Evolutionary conservation across 306 rosid species (phyloP).

Genomic region (Lablab purpureus): DNA sequence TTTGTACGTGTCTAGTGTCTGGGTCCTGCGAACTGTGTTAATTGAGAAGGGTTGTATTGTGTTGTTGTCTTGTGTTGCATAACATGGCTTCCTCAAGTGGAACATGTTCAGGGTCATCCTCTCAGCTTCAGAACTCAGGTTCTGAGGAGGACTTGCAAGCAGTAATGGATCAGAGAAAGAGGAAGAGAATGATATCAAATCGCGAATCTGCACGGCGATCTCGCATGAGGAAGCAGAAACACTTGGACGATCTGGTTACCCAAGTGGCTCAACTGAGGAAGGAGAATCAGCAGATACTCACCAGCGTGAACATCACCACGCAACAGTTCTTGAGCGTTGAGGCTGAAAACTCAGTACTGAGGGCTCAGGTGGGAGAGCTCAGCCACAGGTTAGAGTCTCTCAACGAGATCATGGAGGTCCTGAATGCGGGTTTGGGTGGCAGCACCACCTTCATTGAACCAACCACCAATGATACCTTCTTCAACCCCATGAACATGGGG

Average conservation of each 20-base stretch:
- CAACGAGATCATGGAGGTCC: conserved; percentile 59
- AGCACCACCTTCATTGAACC: conserved; percentile 48
- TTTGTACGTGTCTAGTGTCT: conserved; percentile 38
- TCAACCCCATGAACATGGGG: conserved; percentile 58
- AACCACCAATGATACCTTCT: conserved; percentile 47
- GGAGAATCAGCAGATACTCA: conserved; percentile 76
- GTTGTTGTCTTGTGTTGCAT: background rate
- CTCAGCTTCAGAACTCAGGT: conserved; percentile 68
- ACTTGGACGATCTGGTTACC: conserved; percentile 79
- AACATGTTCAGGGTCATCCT: conserved; percentile 74
- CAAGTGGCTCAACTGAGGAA: conserved; percentile 67
- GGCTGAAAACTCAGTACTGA: conserved; percentile 78
- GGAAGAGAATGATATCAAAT: conserved; percentile 96
- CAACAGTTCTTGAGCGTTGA: conserved; percentile 70
- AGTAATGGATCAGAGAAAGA: conserved; percentile 80
- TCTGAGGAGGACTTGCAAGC: conserved; percentile 71
- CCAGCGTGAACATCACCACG: conserved; percentile 64
- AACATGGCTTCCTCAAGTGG: conserved; percentile 89
- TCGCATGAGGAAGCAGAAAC: conserved; percentile 93
- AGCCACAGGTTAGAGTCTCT: conserved; percentile 71
- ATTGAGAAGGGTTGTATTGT: background rate
- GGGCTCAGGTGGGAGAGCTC: conserved; percentile 78
- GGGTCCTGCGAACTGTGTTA: conserved; percentile 58
- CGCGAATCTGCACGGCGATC: conserved; percentile 92
- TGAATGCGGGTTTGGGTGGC: conserved; percentile 54